Evolutionary conservation across 2,329 filamentous ascomycete species (phyloP).

Genomic region (Fusarium sambucinum): DNA sequence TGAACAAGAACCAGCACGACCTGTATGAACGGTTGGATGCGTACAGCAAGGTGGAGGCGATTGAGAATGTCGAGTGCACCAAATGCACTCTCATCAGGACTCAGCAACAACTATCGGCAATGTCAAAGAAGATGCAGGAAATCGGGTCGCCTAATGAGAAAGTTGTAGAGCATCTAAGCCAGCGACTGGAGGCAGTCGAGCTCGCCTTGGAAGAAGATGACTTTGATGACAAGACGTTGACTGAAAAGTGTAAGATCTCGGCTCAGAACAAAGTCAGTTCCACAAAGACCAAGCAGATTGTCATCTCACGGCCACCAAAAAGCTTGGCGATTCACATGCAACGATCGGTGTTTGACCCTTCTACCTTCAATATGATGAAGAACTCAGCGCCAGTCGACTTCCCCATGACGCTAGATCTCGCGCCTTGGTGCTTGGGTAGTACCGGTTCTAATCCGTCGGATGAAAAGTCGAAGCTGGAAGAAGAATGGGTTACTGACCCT

Average conservation of each 20-base stretch:
- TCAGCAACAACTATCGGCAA: slow-evolving; percentile 60
- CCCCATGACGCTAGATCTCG: slow-evolving; percentile 78
- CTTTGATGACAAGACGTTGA: slow-evolving; percentile 77
- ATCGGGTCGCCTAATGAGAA: slow-evolving; percentile 59
- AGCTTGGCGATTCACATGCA: slow-evolving; percentile 90
- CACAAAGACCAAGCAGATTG: slow-evolving; percentile 90
- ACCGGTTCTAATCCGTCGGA: slow-evolving; percentile 37
- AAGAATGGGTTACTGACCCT: slow-evolving; percentile 79
- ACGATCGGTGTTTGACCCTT: slow-evolving; percentile 89
- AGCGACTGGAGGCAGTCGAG: slow-evolving; percentile 74
- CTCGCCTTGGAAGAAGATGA: slow-evolving; percentile 82
- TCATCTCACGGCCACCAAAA: slow-evolving; percentile 83
- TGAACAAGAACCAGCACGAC: slow-evolving; percentile 71
- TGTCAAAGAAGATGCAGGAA: slow-evolving; percentile 58
- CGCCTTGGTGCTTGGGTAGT: slow-evolving; percentile 85
- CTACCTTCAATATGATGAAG: slow-evolving; percentile 82
- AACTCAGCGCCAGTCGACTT: slow-evolving; percentile 85
- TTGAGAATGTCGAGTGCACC: slow-evolving; percentile 89
- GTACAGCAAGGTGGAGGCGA: slow-evolving; percentile 85
- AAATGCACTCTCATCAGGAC: slow-evolving; percentile 84
- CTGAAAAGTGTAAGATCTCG: slow-evolving; percentile 73
- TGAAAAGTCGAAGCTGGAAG: slow-evolving; percentile 53
- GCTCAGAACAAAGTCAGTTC: slow-evolving; percentile 77
- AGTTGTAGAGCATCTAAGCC: slow-evolving; percentile 60
- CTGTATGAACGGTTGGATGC: slow-evolving; percentile 84